Percentiles rank a stretch among this genome's conserved stretches.
Conservation (phyloP, 2,329 filamentous ascomycete genomes). For the Didymella exigua region DNA sequence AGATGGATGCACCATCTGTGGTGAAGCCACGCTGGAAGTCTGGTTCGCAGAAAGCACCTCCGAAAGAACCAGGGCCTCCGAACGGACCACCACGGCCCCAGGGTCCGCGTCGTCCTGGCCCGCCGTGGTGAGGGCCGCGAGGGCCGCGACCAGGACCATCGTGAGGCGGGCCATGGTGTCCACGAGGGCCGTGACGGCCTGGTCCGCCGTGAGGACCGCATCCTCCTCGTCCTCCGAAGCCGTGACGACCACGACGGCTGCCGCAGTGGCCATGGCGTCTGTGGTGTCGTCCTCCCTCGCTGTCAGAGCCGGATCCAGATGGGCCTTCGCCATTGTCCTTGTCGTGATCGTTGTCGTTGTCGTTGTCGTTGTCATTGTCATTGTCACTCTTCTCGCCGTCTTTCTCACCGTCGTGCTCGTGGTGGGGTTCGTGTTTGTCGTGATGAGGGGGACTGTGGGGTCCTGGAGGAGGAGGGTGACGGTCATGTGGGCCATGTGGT, state of each 20-base stretch:
- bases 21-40: conserved; percentile 15
- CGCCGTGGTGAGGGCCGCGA: conserved; percentile 19
- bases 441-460: conserved; percentile 22
- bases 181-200: conserved; percentile 10
- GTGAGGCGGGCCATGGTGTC: conserved; percentile 8
- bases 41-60: conserved; percentile 14
- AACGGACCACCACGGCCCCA: conserved; percentile 29
- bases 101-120: conserved; percentile 35
- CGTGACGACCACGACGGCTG: conserved; percentile 29
- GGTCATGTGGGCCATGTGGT: conserved; percentile 20
- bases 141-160: conserved; percentile 4
- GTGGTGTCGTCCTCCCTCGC: conserved; percentile 26
- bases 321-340: conserved; percentile 40
- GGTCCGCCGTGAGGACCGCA: conserved; percentile 25
- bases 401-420: conserved; percentile 22
- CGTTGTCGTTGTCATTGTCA: conserved; percentile 32
- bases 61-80: not conserved
- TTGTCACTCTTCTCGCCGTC: conserved; percentile 24
- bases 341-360: conserved; percentile 38
- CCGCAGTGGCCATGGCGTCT: conserved; percentile 30
- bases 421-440: conserved; percentile 4
- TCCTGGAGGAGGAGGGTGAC: conserved; percentile 21
- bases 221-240: conserved; percentile 29
- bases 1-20: conserved; percentile 33
- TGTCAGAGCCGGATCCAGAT: conserved; percentile 37